phyloP scores from a whole-genome alignment of 768 basidiomycete species.

The Leccinum arenicola region DNA sequence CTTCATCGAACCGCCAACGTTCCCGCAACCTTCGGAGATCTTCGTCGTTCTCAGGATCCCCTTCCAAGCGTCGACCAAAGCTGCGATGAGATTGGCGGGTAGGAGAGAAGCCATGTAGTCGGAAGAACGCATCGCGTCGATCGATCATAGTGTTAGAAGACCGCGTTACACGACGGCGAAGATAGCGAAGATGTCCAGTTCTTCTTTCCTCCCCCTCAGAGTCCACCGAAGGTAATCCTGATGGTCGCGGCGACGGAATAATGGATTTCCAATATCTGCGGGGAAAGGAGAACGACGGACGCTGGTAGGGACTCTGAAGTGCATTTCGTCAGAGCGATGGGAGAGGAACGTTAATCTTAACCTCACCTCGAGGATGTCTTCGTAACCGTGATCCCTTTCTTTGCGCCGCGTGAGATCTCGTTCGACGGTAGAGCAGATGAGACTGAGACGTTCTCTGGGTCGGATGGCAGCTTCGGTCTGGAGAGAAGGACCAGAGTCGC shows the following conservation, averaged over 20 bases:
- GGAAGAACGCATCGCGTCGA: slow-evolving; percentile 46
- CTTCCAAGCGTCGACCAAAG: slow-evolving; percentile 29
- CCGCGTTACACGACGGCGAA: slow-evolving; percentile 79
- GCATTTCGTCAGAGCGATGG: slow-evolving; percentile 4
- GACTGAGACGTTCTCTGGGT: slow-evolving; percentile 62
- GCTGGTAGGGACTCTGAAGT: slow-evolving; percentile 67
- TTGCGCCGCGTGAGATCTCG: slow-evolving; percentile 62
- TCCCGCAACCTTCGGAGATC: slow-evolving; percentile 47
- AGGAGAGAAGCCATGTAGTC: slow-evolving; percentile 22
- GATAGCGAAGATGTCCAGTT: slow-evolving; percentile 24
- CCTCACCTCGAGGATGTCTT: slow-evolving; percentile 80
- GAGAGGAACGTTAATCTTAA: background rate
- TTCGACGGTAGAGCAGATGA: slow-evolving; percentile 54
- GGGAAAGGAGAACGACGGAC: slow-evolving; percentile 52
- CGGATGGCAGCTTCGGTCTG: slow-evolving; percentile 49
- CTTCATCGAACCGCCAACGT: slow-evolving; percentile 67
- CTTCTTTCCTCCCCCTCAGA: slow-evolving; percentile 20
- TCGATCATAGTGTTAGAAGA: slow-evolving; percentile 79
- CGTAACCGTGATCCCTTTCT: slow-evolving; percentile 79
- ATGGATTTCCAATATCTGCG: slow-evolving; percentile 69
- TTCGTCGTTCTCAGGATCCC: slow-evolving; percentile 29
- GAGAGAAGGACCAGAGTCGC: slow-evolving; percentile 36
- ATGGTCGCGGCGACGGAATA: slow-evolving; percentile 36
- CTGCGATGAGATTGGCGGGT: slow-evolving; percentile 4
- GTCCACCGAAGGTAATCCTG: slow-evolving; percentile 31